A percentile compares a stretch with the other conserved stretches of the same genome.
Conservation (phyloP, 2,329 filamentous ascomycete species). For the Scortechinia acanthostroma region DNA sequence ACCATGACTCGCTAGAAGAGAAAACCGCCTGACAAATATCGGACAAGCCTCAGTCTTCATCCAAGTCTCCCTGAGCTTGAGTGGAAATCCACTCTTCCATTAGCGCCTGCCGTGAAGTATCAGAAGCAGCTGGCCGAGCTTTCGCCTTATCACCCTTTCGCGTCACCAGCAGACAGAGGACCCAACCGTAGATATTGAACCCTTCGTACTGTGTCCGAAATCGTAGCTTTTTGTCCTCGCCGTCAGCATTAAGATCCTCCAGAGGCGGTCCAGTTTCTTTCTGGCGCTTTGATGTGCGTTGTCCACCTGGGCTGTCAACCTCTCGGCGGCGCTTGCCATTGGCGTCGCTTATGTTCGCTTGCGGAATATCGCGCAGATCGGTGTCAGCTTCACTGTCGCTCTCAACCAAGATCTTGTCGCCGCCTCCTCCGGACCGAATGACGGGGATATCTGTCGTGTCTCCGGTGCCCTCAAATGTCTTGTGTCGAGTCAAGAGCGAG, state of each 20-base stretch:
- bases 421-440: constrained; percentile 35
- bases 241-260: constrained; percentile 25
- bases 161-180: constrained; percentile 79
- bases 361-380: constrained; percentile 47
- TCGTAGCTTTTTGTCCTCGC: constrained; percentile 85
- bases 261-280: constrained; percentile 10
- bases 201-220: constrained; percentile 88
- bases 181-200: constrained; percentile 89
- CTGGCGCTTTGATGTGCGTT: constrained; percentile 36
- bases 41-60: background rate
- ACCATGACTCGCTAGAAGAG: no score
- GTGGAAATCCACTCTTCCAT: constrained; percentile 1
- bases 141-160: background rate
- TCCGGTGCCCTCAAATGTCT: constrained; percentile 65
- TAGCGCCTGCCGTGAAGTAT: background rate
- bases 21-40: no score
- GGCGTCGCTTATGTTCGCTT: constrained; percentile 4
- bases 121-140: no score
- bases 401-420: constrained; percentile 5
- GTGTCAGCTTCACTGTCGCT: constrained; percentile 47
- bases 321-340: background rate
- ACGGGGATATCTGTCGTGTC: constrained; percentile 44
- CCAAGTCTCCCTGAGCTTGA: background rate
- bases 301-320: constrained; percentile 15
- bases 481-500: constrained; percentile 78